Conservation (phyloP, 768 basidiomycete species). For the Mycena venus region DNA sequence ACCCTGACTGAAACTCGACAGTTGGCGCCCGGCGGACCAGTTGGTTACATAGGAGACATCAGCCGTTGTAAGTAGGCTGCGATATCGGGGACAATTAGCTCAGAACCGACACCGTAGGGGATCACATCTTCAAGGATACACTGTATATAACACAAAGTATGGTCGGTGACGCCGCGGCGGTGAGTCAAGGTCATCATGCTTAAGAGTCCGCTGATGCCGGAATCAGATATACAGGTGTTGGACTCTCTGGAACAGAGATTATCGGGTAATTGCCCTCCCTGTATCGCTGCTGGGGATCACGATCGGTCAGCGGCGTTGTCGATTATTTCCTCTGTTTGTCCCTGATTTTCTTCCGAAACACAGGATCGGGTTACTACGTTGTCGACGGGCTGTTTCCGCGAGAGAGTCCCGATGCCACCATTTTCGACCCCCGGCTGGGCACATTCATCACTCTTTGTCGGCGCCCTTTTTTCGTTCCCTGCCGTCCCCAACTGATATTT, state of each 20-base stretch:
- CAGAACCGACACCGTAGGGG: conserved; percentile 2
- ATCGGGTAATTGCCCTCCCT: conserved; percentile 27
- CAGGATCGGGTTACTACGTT: no score
- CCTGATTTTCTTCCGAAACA: no score
- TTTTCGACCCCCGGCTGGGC: no score
- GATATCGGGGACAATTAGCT: neutral
- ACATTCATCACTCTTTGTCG: no score
- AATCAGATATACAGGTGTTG: conserved; percentile 38
- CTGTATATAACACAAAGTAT: conserved; percentile 35
- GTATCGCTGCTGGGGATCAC: conserved; percentile 28
- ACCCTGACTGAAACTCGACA: no score
- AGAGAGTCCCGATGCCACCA: no score
- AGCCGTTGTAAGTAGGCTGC: conserved; percentile 13
- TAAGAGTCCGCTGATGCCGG: neutral
- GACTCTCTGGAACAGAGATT: conserved; percentile 34
- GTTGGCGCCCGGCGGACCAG: no score
- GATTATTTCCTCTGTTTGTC: conserved; percentile 21
- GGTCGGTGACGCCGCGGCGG: conserved; percentile 33
- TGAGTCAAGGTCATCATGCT: neutral
- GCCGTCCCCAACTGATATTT: conserved; percentile 23
- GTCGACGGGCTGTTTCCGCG: no score
- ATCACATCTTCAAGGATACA: conserved; percentile 36
- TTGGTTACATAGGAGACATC: conserved; percentile 29
- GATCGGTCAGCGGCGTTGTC: no score
- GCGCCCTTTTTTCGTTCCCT: conserved; percentile 24